A percentile compares a stretch with the other conserved stretches of the same genome.
Conservation (phyloP, 495 filamentous ascomycete genomes). For the Penicillium cataractarum region DNA sequence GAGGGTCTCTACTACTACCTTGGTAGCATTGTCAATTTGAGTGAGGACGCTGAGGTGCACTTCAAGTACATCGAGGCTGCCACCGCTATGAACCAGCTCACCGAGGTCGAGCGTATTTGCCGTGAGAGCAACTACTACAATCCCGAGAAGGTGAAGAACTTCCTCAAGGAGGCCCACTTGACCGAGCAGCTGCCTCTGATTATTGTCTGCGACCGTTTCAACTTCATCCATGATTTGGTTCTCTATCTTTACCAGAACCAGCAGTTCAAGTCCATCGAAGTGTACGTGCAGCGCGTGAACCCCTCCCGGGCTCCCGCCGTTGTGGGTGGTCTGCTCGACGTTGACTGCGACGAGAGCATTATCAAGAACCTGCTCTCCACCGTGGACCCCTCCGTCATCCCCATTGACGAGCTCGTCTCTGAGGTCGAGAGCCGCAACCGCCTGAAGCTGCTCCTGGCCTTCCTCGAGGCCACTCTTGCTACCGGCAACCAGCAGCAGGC, state of each 20-base stretch:
- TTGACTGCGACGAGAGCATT: slow-evolving; percentile 94
- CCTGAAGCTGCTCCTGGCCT: slow-evolving; percentile 92
- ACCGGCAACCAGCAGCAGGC: slow-evolving; percentile 96
- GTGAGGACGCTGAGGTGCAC: slow-evolving; percentile 90
- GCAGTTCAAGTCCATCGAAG: slow-evolving; percentile 99
- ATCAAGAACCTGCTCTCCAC: slow-evolving; percentile 93
- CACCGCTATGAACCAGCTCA: slow-evolving; percentile 86
- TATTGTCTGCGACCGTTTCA: slow-evolving; percentile 98
- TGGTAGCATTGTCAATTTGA: slow-evolving; percentile 95
- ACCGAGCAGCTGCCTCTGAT: slow-evolving; percentile 94
- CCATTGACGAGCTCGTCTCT: slow-evolving; percentile 92
- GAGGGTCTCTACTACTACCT: slow-evolving; percentile 99
- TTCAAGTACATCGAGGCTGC: slow-evolving; percentile 99
- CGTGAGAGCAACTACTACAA: slow-evolving; percentile 95
- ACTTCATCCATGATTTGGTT: slow-evolving; percentile 96
- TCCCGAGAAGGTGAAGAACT: slow-evolving; percentile 98
- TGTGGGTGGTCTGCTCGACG: slow-evolving; percentile 92
- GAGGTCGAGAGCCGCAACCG: slow-evolving; percentile 96
- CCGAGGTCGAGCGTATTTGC: slow-evolving; percentile 96
- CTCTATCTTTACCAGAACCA: slow-evolving; percentile 99
- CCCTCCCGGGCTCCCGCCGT: slow-evolving; percentile 91
- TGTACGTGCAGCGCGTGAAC: slow-evolving; percentile 99
- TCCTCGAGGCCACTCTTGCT: slow-evolving; percentile 90
- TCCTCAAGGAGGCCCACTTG: slow-evolving; percentile 94
- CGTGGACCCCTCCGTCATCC: slow-evolving; percentile 81